These are phyloP conservation scores for Lumnitzera littorea DNA, from an alignment of 345 rosid species.

Conservation along the genomic window DNA sequence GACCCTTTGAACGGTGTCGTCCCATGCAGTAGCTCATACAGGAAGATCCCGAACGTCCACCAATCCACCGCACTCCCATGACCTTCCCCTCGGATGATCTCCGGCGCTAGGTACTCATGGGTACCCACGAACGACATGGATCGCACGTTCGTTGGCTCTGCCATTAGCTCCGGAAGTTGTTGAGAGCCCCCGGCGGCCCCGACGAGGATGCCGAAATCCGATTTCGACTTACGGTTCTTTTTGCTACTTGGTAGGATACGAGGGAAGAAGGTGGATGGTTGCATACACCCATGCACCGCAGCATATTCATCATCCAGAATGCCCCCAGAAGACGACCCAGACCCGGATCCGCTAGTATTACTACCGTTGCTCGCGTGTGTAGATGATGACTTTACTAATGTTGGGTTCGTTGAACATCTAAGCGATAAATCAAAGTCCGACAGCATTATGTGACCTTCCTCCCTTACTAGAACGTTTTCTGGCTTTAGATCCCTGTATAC, in stretches of 20 bases:
- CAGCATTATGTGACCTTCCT: conserved; percentile 88
- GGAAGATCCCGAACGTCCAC: conserved; percentile 90
- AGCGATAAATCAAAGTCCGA: conserved; percentile 88
- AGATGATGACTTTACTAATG: conserved; percentile 84
- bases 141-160: conserved; percentile 80
- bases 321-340: conserved; percentile 18
- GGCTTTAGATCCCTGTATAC: conserved; percentile 91
- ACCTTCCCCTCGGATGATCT: conserved; percentile 92
- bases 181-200: conserved; percentile 29
- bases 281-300: conserved; percentile 56
- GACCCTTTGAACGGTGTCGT: conserved; percentile 86
- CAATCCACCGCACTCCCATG: conserved; percentile 97
- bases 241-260: conserved; percentile 59
- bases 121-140: conserved; percentile 97
- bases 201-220: conserved; percentile 56
- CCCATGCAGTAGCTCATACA: conserved; percentile 79
- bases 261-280: conserved; percentile 75
- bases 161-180: conserved; percentile 72
- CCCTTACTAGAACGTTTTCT: conserved; percentile 80
- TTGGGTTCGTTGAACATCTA: conserved; percentile 81
- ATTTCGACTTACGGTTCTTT: conserved; percentile 79
- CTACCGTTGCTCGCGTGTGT: conserved; percentile 19
- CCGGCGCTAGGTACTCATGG: conserved; percentile 86
- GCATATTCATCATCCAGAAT: conserved; percentile 55
- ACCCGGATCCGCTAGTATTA: conserved; percentile 10